Percentiles rank a stretch among this genome's conserved stretches.
These are phyloP conservation scores for Penicillium malachiteum DNA, from an alignment of 495 filamentous ascomycete species.

Conservation along the genomic window DNA sequence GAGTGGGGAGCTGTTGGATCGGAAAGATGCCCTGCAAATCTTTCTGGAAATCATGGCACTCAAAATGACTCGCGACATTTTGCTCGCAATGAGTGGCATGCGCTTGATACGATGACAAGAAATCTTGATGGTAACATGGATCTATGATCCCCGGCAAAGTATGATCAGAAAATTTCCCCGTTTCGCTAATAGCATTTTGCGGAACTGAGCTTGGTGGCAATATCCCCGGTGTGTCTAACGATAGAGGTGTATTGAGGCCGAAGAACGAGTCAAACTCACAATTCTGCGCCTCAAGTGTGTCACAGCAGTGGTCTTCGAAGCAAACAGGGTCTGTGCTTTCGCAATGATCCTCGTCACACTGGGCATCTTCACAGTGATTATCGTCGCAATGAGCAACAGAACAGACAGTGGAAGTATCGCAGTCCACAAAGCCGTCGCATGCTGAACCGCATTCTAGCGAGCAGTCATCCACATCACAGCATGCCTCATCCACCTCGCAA, in stretches of 20 bases:
- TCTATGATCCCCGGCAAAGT: slow-evolving; percentile 17
- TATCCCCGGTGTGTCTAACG: slow-evolving; percentile 30
- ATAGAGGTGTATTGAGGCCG: slow-evolving; percentile 31
- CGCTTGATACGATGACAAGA: slow-evolving; percentile 29
- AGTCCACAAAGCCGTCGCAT: slow-evolving; percentile 48
- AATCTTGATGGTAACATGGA: slow-evolving; percentile 21
- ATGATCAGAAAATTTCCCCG: slow-evolving; percentile 23
- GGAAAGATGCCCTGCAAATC: slow-evolving; percentile 27
- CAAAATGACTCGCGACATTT: slow-evolving; percentile 32
- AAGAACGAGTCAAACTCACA: slow-evolving; percentile 39
- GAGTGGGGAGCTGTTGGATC: slow-evolving; percentile 24
- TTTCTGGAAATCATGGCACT: slow-evolving; percentile 36
- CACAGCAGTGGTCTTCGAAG: slow-evolving; percentile 45
- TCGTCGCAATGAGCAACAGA: slow-evolving; percentile 40
- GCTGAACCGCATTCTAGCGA: slow-evolving; percentile 40
- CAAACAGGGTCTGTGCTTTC: slow-evolving; percentile 37
- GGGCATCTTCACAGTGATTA: slow-evolving; percentile 24
- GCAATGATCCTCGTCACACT: slow-evolving; percentile 33
- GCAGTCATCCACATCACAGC: slow-evolving; percentile 47
- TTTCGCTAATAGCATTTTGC: slow-evolving; percentile 15
- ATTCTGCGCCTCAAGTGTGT: slow-evolving; percentile 19
- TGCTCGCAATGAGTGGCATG: slow-evolving; percentile 37
- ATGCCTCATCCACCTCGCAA: slow-evolving; percentile 37
- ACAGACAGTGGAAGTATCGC: slow-evolving; percentile 40
- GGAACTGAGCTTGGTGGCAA: slow-evolving; percentile 25